These are phyloP conservation scores for Trichosporon sp. DNA, from an alignment of 1,284 basidiomycete species.

Conservation along the genomic window DNA sequence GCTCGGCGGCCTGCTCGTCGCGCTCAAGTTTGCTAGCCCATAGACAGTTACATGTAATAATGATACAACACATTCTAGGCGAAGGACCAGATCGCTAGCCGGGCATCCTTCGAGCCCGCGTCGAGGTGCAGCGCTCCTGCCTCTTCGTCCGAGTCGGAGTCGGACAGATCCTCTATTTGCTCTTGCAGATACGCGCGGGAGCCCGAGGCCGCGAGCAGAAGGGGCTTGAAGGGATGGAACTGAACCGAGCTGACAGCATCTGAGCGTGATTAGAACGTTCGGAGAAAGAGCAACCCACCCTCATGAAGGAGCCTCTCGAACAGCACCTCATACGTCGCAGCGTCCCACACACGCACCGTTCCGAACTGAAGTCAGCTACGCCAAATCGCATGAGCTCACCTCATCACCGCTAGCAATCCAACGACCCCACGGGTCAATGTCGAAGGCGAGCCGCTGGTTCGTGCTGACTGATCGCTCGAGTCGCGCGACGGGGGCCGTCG, in stretches of 20 bases:
- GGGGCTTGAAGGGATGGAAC: slow-evolving; percentile 49
- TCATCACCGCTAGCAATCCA: slow-evolving; percentile 72
- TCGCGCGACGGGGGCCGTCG: slow-evolving; percentile 50
- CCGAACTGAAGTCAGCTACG: slow-evolving; percentile 38
- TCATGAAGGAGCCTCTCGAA: slow-evolving; percentile 29
- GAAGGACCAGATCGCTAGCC: slow-evolving; percentile 26
- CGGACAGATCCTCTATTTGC: slow-evolving; percentile 4
- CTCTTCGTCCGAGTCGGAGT: slow-evolving; percentile 20
- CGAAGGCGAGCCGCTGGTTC: slow-evolving; percentile 77
- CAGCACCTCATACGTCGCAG: slow-evolving; percentile 29
- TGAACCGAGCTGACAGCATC: slow-evolving; percentile 51
- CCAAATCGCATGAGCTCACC: slow-evolving; percentile 56
- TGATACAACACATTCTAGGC: neutral
- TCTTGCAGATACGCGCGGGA: slow-evolving; percentile 35
- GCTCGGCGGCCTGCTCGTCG: slow-evolving; percentile 17
- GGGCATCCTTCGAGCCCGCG: slow-evolving; percentile 13
- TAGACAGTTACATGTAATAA: slow-evolving; percentile 22
- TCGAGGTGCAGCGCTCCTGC: slow-evolving; percentile 14
- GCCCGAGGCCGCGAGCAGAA: slow-evolving; percentile 44
- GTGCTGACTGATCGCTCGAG: slow-evolving; percentile 57
- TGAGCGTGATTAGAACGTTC: slow-evolving; percentile 27
- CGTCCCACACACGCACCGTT: slow-evolving; percentile 48
- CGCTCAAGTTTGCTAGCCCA: slow-evolving; percentile 16
- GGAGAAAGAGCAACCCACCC: slow-evolving; percentile 25
- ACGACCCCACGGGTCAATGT: slow-evolving; percentile 71